Base-by-base conservation (phyloP, 495 filamentous ascomycete genomes). In the Aspergillus biplanus region DNA sequence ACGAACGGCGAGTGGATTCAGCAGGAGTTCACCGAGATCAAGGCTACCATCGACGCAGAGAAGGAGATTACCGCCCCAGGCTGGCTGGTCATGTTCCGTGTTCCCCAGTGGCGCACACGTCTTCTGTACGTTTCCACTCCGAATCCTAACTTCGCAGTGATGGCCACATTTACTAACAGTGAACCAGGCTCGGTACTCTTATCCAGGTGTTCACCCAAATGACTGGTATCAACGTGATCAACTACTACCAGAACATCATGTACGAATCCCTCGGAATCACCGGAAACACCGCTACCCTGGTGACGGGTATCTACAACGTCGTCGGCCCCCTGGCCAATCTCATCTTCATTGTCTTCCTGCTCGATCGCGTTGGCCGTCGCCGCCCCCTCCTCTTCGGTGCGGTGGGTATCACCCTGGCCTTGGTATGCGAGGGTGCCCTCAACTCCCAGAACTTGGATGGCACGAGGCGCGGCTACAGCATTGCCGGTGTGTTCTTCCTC, bases 231-330 rank as follows among this genome's bases (percentile, higher is more conserved):
- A 81, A 87, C 71, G 85, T 88, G 33, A 86, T 88, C 59, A 76
- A 78, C 53, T 87, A 88, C 71, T 87, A 86, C 61, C 83, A 86
- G 65, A 84, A 78, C 0, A 79, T 80, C 56, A 86, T 87, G 78
- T 87, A 87, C 73, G 68, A 81, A 15, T 72, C 81, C 13, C 75
- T 88, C 6, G 85, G 85, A 6, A 82, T 88, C 31, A 78, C 73
- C 1, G 84, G 82, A 2, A 75, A 73, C 54, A 74, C 78, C 21
- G 78, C 73, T 42, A 73, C 85, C 9, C 80, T 88, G 0, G 81
- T 88, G 1, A 78, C 82, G 6, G 85, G 84, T 9, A 78, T 88
- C 52, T 88, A 88, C 73, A 88, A 88, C 61, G 82, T 83, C 37
- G 75, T 86, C 16, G 84, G 84, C 16, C 83, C 84, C 15, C 49